Conservation (phyloP, 345 rosid species). For the Draba incana region DNA sequence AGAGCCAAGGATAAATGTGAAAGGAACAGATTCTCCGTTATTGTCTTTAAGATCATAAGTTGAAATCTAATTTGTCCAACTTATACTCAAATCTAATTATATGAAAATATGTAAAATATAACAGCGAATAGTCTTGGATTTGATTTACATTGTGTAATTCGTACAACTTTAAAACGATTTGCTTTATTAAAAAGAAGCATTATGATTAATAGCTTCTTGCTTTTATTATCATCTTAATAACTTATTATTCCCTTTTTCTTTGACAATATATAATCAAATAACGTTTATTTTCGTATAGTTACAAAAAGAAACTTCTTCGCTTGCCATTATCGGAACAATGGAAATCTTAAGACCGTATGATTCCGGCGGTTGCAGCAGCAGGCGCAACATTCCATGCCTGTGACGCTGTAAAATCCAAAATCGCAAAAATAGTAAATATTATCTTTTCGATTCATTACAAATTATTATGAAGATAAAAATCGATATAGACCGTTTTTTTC, state of each 20-base stretch:
- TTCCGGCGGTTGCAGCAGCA: not conserved
- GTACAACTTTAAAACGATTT: not conserved
- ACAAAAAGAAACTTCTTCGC: not conserved
- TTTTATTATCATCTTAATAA: conserved; percentile 1
- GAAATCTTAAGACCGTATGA: conserved; percentile 19
- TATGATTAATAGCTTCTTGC: conserved; percentile 17
- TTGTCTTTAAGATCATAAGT: conserved; percentile 80
- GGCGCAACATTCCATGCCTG: conserved; percentile 36
- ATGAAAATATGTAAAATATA: not conserved
- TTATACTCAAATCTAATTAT: too few species aligned
- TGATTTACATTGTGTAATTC: not conserved
- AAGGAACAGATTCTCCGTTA: conserved; percentile 72
- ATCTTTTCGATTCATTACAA: too few species aligned
- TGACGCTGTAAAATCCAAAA: conserved; percentile 32
- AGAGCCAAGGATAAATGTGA: conserved; percentile 71
- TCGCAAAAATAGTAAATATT: not conserved
- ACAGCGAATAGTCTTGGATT: not conserved
- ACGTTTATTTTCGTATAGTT: not conserved
- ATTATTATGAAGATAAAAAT: not conserved
- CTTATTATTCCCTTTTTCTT: conserved; percentile 18
- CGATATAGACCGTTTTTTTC: too few species aligned
- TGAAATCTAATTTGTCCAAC: conserved; percentile 29
- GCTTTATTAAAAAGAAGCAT: not conserved
- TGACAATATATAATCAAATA: conserved; percentile 4
- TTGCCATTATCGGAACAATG: not conserved